Conservation (phyloP, 352 stramenopile species). For the Peronospora farinosa region DNA sequence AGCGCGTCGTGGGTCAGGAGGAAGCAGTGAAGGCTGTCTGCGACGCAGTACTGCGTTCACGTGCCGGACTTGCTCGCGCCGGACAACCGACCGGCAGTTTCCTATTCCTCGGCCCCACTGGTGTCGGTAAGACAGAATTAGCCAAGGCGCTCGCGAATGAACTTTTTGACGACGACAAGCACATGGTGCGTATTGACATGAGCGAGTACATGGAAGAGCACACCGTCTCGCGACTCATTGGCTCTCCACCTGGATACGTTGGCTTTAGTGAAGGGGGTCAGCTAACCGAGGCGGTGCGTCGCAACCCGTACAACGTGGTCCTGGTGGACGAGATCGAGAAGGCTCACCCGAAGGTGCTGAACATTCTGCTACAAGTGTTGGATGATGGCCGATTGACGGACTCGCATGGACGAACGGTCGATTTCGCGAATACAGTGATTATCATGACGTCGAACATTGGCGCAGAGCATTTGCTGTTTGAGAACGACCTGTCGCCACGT, state of each 20-base stretch:
- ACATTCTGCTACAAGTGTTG: slow-evolving; percentile 94
- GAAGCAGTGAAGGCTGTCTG: slow-evolving; percentile 88
- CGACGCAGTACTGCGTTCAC: slow-evolving; percentile 89
- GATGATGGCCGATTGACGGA: slow-evolving; percentile 98
- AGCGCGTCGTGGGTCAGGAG: slow-evolving; percentile 92
- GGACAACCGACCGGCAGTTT: slow-evolving; percentile 92
- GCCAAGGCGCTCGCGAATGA: slow-evolving; percentile 92
- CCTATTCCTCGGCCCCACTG: slow-evolving; percentile 93
- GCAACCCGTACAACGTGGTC: slow-evolving; percentile 95
- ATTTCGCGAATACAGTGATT: slow-evolving; percentile 96
- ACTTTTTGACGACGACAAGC: slow-evolving; percentile 93
- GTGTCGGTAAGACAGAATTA: slow-evolving; percentile 93
- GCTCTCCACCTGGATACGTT: slow-evolving; percentile 93
- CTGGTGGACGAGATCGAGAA: slow-evolving; percentile 98
- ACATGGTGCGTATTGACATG: slow-evolving; percentile 96
- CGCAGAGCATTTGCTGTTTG: slow-evolving; percentile 84
- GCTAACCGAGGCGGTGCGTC: slow-evolving; percentile 93
- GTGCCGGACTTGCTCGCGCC: slow-evolving; percentile 82
- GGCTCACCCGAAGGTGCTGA: slow-evolving; percentile 93
- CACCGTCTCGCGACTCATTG: slow-evolving; percentile 89
- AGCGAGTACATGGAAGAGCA: slow-evolving; percentile 97
- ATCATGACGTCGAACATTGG: slow-evolving; percentile 97
- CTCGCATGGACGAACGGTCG: slow-evolving; percentile 91
- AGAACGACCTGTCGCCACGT: slow-evolving; percentile 43
- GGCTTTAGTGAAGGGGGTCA: slow-evolving; percentile 91